Conservation (phyloP, 352 stramenopile species). For the Phytophthora europaea region DNA sequence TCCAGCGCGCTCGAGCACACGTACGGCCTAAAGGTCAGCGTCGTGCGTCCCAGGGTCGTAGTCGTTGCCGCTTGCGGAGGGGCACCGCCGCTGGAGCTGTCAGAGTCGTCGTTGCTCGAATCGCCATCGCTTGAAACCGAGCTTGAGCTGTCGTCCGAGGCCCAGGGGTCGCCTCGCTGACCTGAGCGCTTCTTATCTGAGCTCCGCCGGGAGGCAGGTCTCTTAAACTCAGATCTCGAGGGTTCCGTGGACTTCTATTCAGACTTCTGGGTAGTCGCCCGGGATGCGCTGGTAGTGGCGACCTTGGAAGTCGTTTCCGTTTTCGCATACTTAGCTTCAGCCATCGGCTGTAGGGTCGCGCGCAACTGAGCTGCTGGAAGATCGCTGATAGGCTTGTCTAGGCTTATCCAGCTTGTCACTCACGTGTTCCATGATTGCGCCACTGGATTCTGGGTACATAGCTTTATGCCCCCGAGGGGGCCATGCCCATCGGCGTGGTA, state of each 20-base stretch:
- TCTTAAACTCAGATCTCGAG: background rate
- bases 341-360: too few species aligned
- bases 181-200: background rate
- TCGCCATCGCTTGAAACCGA: background rate
- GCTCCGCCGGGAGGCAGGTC: background rate
- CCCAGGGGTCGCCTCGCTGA: background rate
- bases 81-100: background rate
- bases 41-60: too few species aligned
- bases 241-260: background rate
- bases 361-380: too few species aligned
- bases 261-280: background rate
- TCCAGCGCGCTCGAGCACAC: background rate
- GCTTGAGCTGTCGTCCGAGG: background rate
- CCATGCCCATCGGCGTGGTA: background rate
- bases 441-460: too few species aligned
- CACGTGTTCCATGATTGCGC: too few species aligned
- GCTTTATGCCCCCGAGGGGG: background rate
- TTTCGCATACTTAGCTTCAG: too few species aligned
- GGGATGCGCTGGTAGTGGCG: too few species aligned
- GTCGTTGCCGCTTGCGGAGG: too few species aligned
- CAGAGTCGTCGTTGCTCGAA: background rate
- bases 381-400: too few species aligned
- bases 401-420: too few species aligned
- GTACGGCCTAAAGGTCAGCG: too few species aligned
- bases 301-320: too few species aligned